These are phyloP conservation scores for Tolypocladium capitatum DNA, from an alignment of 2,329 filamentous ascomycete genomes.

Conservation along the genomic window DNA sequence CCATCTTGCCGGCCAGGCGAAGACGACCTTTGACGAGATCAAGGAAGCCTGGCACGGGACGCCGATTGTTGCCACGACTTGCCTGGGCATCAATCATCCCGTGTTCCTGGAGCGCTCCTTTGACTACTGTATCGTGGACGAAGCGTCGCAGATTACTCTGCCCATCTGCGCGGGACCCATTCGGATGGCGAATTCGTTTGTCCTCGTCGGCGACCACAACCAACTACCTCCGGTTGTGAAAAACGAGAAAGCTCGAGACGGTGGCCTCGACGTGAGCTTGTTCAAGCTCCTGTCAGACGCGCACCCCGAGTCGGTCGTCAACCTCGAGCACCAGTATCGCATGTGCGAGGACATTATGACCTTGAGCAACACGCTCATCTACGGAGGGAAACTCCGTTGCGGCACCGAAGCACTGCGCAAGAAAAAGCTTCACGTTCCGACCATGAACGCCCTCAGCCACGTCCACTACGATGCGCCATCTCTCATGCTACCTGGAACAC, in stretches of 20 bases:
- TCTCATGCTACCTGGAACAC: slow-evolving; percentile 25
- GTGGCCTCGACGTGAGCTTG: slow-evolving; percentile 80
- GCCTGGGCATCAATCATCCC: slow-evolving; percentile 78
- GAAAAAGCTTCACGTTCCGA: slow-evolving; percentile 54
- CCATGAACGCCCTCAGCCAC: slow-evolving; percentile 44
- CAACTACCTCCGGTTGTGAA: slow-evolving; percentile 90
- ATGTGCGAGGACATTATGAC: slow-evolving; percentile 98
- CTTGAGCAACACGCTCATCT: slow-evolving; percentile 85
- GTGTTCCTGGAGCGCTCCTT: slow-evolving; percentile 83
- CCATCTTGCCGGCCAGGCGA: slow-evolving; percentile 60
- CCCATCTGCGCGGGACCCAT: slow-evolving; percentile 92
- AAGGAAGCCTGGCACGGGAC: slow-evolving; percentile 72
- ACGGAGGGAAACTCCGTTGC: slow-evolving; percentile 80
- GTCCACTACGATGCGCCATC: slow-evolving; percentile 44
- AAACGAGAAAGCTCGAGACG: slow-evolving; percentile 73
- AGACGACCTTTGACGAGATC: slow-evolving; percentile 70
- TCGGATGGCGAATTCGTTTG: slow-evolving; percentile 81
- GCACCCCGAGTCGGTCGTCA: slow-evolving; percentile 79
- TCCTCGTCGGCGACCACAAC: slow-evolving; percentile 92
- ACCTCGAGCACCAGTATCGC: slow-evolving; percentile 88
- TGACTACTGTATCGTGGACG: slow-evolving; percentile 97
- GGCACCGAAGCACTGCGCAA: slow-evolving; percentile 65
- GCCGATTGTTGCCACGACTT: slow-evolving; percentile 87
- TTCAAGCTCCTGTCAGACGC: slow-evolving; percentile 88
- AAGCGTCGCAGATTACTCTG: slow-evolving; percentile 92